Percentiles rank a stretch among this genome's conserved stretches.
These are phyloP conservation scores for Thermothelomyces thermophilus DNA, from an alignment of 2,329 filamentous ascomycete species.

Conservation along the genomic window DNA sequence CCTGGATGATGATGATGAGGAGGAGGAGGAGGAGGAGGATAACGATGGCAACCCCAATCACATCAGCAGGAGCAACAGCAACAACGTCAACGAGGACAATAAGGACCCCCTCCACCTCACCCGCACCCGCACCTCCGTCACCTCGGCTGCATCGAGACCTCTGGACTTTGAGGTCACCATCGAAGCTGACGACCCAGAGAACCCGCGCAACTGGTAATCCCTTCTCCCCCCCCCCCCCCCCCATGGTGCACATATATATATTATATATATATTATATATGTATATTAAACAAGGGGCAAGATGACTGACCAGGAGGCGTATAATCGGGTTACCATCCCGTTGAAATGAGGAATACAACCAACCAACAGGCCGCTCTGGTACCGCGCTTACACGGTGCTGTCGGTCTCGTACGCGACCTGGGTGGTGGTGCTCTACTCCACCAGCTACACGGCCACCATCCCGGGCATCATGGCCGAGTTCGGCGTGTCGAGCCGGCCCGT, in stretches of 20 bases:
- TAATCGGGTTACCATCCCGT: no score
- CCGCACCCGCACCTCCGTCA: constrained; percentile 33
- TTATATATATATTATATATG: no score
- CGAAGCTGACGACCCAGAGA: constrained; percentile 51
- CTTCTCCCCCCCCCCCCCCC: background rate
- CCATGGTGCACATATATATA: no score
- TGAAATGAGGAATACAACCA: no score
- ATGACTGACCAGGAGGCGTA: no score
- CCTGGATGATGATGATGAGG: background rate
- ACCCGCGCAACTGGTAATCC: constrained; percentile 58
- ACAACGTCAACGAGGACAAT: constrained; percentile 5
- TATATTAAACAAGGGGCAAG: no score
- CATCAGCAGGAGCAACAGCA: no score
- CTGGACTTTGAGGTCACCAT: constrained; percentile 65
- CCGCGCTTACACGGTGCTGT: constrained; percentile 34
- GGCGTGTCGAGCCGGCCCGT: constrained; percentile 44
- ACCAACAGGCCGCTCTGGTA: constrained; percentile 42
- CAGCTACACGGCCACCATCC: constrained; percentile 63
- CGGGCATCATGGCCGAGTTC: constrained; percentile 61
- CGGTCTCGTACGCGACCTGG: constrained; percentile 38
- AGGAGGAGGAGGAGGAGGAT: constrained; percentile 10
- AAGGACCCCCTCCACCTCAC: constrained; percentile 29
- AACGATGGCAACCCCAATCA: background rate
- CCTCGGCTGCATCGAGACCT: constrained; percentile 34
- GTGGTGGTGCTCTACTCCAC: constrained; percentile 62